Percentiles rank a stretch among this genome's conserved stretches.
phyloP scores from a whole-genome alignment of 148 eudicot species.

The Rhododendron ovatum region DNA sequence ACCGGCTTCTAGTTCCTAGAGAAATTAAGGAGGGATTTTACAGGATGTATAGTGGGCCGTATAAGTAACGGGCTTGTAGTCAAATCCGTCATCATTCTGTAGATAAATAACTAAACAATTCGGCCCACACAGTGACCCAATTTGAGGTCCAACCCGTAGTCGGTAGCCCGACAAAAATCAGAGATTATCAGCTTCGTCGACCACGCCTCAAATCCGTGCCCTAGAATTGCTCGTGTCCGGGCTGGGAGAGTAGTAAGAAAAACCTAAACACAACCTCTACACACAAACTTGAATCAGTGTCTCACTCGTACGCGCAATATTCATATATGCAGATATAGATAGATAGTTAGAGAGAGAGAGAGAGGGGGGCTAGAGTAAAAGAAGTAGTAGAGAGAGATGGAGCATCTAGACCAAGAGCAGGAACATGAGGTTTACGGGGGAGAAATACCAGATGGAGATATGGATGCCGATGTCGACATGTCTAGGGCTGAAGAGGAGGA shows the following conservation, averaged over 20 bases:
- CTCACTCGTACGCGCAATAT: not conserved
- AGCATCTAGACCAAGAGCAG: slow-evolving; percentile 24
- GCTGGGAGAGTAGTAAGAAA: not conserved
- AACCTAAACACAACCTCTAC: not conserved
- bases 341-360: not conserved
- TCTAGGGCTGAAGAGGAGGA: slow-evolving; percentile 25
- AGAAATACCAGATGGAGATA: slow-evolving; percentile 35
- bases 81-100: no score
- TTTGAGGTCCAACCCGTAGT: not conserved
- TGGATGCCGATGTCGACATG: slow-evolving; percentile 38
- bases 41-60: not conserved
- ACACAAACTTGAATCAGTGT: not conserved
- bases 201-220: slow-evolving; percentile 2
- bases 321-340: not conserved
- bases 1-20: no score
- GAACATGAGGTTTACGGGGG: slow-evolving; percentile 43
- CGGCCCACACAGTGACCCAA: not conserved
- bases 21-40: no score
- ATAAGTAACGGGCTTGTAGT: not conserved
- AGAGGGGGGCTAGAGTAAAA: not conserved
- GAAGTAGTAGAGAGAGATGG: slow-evolving; percentile 6
- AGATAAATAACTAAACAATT: no score
- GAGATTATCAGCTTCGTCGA: slow-evolving; percentile 1
- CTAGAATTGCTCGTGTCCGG: slow-evolving; percentile 1
- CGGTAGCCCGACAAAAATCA: not conserved